phyloP scores from a whole-genome alignment of 2,329 filamentous ascomycete species.

The Ophiostoma tasmaniense region DNA sequence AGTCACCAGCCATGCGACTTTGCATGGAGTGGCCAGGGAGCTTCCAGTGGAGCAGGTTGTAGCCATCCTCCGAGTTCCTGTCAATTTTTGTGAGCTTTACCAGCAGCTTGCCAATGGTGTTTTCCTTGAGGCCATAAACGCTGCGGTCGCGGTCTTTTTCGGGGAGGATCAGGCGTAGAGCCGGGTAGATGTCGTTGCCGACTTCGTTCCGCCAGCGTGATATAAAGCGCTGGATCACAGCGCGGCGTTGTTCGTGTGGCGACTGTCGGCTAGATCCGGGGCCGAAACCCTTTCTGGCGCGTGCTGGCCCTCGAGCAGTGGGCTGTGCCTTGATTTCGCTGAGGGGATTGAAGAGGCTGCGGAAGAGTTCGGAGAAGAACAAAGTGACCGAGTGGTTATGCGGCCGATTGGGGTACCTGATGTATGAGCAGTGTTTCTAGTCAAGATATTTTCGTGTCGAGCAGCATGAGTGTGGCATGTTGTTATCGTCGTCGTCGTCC shows the following conservation, averaged over 20 bases:
- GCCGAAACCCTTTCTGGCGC: conserved; percentile 22
- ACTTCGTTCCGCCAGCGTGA: conserved; percentile 79
- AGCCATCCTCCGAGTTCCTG: conserved; percentile 80
- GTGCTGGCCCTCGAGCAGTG: conserved; percentile 33
- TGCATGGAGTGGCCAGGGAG: conserved; percentile 61
- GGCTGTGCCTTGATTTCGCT: conserved; percentile 72
- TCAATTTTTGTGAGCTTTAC: conserved; percentile 89
- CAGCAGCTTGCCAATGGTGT: conserved; percentile 78
- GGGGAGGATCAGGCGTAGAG: conserved; percentile 80
- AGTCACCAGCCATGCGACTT: conserved; percentile 72
- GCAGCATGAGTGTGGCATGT: neutral
- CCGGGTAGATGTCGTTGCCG: conserved; percentile 87
- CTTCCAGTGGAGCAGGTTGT: conserved; percentile 85
- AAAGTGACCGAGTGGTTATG: conserved; percentile 71
- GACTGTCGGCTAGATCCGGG: conserved; percentile 42
- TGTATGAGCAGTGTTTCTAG: neutral
- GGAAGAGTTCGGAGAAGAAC: conserved; percentile 71
- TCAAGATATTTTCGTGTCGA: neutral
- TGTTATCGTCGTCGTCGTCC: neutral
- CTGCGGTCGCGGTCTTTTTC: conserved; percentile 87
- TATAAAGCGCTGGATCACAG: conserved; percentile 81
- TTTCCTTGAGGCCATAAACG: conserved; percentile 93
- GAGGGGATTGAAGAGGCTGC: conserved; percentile 70
- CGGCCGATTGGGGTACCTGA: conserved; percentile 72
- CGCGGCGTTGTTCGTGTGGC: conserved; percentile 68